These are phyloP conservation scores for Beauveria caledonica DNA, from an alignment of 2,329 filamentous ascomycete genomes.

Conservation along the genomic window DNA sequence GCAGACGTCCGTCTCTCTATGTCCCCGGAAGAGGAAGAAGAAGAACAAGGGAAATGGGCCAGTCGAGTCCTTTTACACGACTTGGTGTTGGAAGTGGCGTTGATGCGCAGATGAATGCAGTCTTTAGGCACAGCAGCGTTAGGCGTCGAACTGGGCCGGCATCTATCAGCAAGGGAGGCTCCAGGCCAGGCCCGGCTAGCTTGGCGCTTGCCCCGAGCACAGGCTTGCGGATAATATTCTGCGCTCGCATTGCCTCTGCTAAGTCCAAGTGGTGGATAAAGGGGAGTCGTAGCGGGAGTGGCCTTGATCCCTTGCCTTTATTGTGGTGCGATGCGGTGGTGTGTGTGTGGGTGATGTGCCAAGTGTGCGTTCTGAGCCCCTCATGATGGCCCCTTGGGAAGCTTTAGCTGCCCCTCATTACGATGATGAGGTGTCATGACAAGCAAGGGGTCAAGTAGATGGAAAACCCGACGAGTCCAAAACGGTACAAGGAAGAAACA, in stretches of 20 bases:
- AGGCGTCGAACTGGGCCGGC: background rate
- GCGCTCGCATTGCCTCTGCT: background rate
- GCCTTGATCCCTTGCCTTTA: background rate
- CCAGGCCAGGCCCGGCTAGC: background rate
- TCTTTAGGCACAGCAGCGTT: slow-evolving; percentile 3
- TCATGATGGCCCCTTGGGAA: background rate
- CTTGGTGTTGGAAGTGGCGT: background rate
- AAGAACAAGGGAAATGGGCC: background rate
- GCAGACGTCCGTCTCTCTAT: background rate
- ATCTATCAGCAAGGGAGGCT: background rate
- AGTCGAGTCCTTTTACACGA: slow-evolving; percentile 6
- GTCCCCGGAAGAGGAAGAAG: background rate
- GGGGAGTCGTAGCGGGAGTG: background rate
- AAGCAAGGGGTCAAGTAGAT: background rate
- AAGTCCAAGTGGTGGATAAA: background rate
- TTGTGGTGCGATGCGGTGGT: background rate
- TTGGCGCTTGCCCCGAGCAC: background rate
- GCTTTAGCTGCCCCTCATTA: slow-evolving; percentile 1
- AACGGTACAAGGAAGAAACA: background rate
- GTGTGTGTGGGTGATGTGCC: background rate
- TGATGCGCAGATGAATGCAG: slow-evolving; percentile 1
- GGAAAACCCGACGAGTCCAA: background rate
- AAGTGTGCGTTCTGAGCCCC: background rate
- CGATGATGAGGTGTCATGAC: background rate
- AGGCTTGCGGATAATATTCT: background rate